Base-by-base conservation (phyloP, 208 protist species). In the Leishmania martiniquensis region DNA sequence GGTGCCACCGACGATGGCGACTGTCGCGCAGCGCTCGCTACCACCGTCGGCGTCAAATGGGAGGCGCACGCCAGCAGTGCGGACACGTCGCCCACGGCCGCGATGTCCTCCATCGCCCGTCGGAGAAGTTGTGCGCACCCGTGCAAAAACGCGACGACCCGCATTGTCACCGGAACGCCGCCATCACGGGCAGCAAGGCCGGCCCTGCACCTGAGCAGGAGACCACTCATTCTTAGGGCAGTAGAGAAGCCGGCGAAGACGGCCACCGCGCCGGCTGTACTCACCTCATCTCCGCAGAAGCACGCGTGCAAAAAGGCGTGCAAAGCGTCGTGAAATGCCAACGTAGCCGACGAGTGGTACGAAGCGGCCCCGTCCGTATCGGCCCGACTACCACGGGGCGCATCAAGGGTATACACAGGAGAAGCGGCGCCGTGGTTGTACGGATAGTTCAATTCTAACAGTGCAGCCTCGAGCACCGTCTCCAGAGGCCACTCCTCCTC, bases 61-160 rank as follows among this genome's bases (percentile, higher is more conserved):
- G 80, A 84, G 39, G 25, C 75, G 54, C 80, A 84, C 1, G 80
- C 75, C 25, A 80, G 66, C 12, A 84, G 69, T 3, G 80, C 80
- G 1, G 80, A 84, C 42, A 84, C 51, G 13, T 79, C 62, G 7
- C 80, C 80, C 2, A 54, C 10, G n/a, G 52, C 32, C 22, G 74
- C 72, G 29, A 84, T 49, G 13, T 68, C 75, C 62, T 84, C 69
- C 25, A 84, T 15, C 9, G 80, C 80, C 25, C 52, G n/a, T 17
- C 34, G 29, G 75, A 84, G 62, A 29, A 68, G 17, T 70, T 73
- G 80, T 4, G 70, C 69, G 62, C 74, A 72, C 75, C 74, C 47
- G 52, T 84, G 70, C 37, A 84, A 55, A 1, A 79, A 55, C 0
- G 39, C 59, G 32, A 84, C 13, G 3, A 62, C 4, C 20, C 47